Conservation (phyloP, 257 asterid species). For the Cinchona pubescens region DNA sequence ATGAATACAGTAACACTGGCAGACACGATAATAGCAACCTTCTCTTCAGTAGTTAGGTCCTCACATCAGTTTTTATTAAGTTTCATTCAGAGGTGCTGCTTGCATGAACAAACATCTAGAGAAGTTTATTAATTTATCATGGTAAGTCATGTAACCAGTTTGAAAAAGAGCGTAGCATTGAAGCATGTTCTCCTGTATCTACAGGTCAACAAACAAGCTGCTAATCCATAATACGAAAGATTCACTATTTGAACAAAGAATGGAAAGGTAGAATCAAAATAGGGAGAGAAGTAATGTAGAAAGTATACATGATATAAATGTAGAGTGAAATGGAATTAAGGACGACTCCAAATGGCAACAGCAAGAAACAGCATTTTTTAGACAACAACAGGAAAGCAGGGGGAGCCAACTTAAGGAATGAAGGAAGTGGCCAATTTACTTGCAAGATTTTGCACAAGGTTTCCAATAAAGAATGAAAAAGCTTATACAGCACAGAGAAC, state of each 20-base stretch:
- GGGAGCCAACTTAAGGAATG: background rate
- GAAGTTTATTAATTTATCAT: background rate
- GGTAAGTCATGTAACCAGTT: background rate
- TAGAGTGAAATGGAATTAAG: background rate
- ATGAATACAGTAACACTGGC: background rate
- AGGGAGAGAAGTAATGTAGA: background rate
- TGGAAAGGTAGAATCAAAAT: background rate
- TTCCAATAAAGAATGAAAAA: background rate
- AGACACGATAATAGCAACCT: background rate
- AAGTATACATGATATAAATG: background rate
- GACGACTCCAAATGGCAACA: background rate
- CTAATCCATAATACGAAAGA: background rate
- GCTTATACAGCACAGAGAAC: background rate
- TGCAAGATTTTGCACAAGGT: background rate
- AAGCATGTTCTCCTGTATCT: background rate
- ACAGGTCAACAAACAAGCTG: background rate
- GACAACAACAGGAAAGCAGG: background rate
- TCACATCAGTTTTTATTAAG: background rate
- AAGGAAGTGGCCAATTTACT: background rate
- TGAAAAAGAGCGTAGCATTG: background rate
- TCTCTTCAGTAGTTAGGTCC: background rate
- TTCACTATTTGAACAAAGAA: background rate
- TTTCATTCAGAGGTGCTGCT: background rate
- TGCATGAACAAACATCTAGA: background rate
- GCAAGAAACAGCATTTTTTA: background rate